Conservation (phyloP, 2,329 filamentous ascomycete species). For the Verticillium tricorpus region DNA sequence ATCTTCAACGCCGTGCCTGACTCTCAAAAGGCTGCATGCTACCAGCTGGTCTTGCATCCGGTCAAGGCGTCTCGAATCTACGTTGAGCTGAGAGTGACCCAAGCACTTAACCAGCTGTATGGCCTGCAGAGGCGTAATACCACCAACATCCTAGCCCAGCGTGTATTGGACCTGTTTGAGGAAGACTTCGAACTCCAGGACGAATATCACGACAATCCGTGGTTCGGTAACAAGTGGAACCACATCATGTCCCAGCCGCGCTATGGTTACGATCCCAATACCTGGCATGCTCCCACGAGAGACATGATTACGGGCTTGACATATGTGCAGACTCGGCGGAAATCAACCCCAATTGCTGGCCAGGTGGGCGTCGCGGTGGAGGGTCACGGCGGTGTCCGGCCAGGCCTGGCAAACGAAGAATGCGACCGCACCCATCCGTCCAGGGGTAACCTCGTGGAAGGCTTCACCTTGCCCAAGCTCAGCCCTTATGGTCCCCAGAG, state of each 20-base stretch:
- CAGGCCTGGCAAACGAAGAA: conserved; percentile 44
- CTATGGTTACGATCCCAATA: conserved; percentile 47
- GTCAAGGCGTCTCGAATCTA: conserved; percentile 53
- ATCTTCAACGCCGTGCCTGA: conserved; percentile 37
- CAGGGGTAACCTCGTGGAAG: conserved; percentile 23
- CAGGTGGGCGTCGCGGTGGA: conserved; percentile 28
- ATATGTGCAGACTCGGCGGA: conserved; percentile 46
- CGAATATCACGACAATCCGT: conserved; percentile 45
- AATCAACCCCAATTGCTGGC: conserved; percentile 39
- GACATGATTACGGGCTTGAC: conserved; percentile 50
- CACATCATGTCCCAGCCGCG: conserved; percentile 47
- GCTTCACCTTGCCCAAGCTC: conserved; percentile 23
- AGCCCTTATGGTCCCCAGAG: conserved; percentile 24
- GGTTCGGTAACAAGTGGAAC: conserved; percentile 49
- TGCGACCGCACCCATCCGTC: conserved; percentile 43
- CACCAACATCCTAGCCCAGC: conserved; percentile 43
- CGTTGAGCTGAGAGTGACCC: conserved; percentile 40
- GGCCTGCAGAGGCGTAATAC: conserved; percentile 52
- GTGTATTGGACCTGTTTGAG: conserved; percentile 44
- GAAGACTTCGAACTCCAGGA: conserved; percentile 44
- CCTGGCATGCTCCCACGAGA: conserved; percentile 51
- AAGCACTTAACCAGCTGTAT: conserved; percentile 47
- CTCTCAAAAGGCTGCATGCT: conserved; percentile 44
- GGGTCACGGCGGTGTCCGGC: conserved; percentile 26
- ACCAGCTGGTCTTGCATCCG: conserved; percentile 58